Conservation (phyloP, 768 basidiomycete species). For the Lentinula sp. region DNA sequence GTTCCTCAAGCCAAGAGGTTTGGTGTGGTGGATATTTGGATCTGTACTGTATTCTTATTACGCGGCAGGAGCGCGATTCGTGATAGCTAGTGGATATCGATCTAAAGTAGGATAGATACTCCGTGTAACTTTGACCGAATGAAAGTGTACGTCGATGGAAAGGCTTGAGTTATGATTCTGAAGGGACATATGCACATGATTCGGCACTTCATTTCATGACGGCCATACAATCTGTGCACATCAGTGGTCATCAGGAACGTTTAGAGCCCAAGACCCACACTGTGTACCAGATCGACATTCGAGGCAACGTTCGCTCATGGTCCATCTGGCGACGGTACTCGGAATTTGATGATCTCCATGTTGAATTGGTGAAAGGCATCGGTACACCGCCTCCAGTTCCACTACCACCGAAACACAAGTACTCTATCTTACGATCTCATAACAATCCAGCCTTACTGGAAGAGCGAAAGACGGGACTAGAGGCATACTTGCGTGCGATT, state of each 20-base stretch:
- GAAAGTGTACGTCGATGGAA: no score
- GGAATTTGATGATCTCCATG: slow-evolving; percentile 85
- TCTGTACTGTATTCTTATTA: slow-evolving; percentile 28
- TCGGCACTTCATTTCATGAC: slow-evolving; percentile 35
- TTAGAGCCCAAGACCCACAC: slow-evolving; percentile 68
- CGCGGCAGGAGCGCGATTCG: slow-evolving; percentile 38
- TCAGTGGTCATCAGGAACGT: slow-evolving; percentile 66
- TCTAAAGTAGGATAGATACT: no score
- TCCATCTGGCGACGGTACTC: slow-evolving; percentile 92
- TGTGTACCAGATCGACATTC: slow-evolving; percentile 79
- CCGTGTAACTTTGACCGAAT: no score
- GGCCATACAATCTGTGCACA: slow-evolving; percentile 71
- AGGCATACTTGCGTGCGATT: slow-evolving; percentile 83
- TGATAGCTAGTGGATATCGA: slow-evolving; percentile 34
- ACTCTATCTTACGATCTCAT: slow-evolving; percentile 58
- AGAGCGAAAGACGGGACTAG: slow-evolving; percentile 72
- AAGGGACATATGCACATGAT: background rate
- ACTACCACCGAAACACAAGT: slow-evolving; percentile 83
- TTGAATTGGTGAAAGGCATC: slow-evolving; percentile 74
- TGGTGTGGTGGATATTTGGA: slow-evolving; percentile 40
- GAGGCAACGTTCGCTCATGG: slow-evolving; percentile 89
- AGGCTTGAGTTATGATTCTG: no score
- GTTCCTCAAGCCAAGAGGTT: slow-evolving; percentile 41
- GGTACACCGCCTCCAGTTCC: slow-evolving; percentile 70
- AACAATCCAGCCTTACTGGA: slow-evolving; percentile 62